Evolutionary conservation across 129 eudicot genomes (phyloP).

Genomic region (Artemisia argyi): DNA sequence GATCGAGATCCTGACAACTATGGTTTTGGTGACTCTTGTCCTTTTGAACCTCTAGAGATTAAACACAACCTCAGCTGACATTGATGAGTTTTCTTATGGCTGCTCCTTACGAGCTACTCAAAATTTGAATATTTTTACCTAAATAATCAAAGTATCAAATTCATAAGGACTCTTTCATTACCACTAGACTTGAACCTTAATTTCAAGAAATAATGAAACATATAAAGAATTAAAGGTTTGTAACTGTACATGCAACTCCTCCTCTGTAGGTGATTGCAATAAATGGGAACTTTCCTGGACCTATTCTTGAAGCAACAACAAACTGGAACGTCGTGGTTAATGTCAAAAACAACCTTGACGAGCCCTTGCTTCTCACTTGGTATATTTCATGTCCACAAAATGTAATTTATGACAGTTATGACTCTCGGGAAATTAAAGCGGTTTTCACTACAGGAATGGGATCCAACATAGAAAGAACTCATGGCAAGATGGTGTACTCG

Average conservation of each 20-base stretch:
- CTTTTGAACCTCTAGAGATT: neutral
- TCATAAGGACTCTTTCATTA: too few relatives aligned
- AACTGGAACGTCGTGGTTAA: slow-evolving; percentile 95
- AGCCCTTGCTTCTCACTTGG: slow-evolving; percentile 96
- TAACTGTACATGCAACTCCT: neutral
- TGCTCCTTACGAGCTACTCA: slow-evolving; percentile 1
- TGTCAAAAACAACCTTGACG: slow-evolving; percentile 84
- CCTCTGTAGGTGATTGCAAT: slow-evolving; percentile 78
- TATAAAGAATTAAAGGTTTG: neutral
- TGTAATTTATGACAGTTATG: neutral
- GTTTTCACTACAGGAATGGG: slow-evolving; percentile 74
- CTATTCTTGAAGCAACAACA: slow-evolving; percentile 86
- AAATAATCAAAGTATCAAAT: neutral
- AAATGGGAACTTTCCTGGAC: slow-evolving; percentile 92
- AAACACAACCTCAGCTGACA: neutral
- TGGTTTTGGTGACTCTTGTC: neutral
- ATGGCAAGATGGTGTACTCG: slow-evolving; percentile 98
- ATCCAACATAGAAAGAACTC: slow-evolving; percentile 86
- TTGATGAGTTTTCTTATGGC: neutral
- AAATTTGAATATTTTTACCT: neutral
- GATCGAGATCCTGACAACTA: too few relatives aligned
- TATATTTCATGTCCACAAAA: slow-evolving; percentile 19
- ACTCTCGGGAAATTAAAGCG: neutral
- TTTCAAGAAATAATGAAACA: neutral
- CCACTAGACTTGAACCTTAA: neutral